phyloP scores from a whole-genome alignment of 2,329 filamentous ascomycete genomes.

The Verticillium zaregamsianum region DNA sequence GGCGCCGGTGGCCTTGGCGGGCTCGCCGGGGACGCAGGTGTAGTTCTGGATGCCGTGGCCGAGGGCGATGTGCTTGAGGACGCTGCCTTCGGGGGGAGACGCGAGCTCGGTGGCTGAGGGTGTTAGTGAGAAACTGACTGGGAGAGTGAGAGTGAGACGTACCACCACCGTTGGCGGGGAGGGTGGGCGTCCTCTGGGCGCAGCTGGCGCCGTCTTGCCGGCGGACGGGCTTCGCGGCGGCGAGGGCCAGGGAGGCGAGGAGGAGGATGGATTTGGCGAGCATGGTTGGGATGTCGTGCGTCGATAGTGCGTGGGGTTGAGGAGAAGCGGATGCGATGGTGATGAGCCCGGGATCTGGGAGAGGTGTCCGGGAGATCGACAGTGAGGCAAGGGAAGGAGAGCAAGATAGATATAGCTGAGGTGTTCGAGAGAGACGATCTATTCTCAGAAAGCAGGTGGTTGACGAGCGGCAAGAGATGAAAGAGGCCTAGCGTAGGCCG shows the following conservation, averaged over 20 bases:
- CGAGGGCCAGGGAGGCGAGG: constrained; percentile 28
- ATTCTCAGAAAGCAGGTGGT: neutral
- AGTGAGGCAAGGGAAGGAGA: neutral
- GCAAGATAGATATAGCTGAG: neutral
- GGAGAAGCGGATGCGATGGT: neutral
- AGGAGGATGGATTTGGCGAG: constrained; percentile 26
- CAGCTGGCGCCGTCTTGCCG: constrained; percentile 13
- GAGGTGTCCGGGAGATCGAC: neutral
- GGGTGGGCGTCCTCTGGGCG: constrained; percentile 18
- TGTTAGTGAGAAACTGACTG: constrained; percentile 16
- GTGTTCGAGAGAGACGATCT: neutral
- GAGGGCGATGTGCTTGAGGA: constrained; percentile 52
- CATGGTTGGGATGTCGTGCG: neutral
- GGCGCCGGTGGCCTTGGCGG: constrained; percentile 43
- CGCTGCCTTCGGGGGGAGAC: constrained; percentile 29
- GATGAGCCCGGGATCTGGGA: neutral
- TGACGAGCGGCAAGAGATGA: constrained; percentile 1
- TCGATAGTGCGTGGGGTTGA: neutral
- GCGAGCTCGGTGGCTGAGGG: constrained; percentile 37
- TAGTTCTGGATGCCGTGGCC: constrained; percentile 69
- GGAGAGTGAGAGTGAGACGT: constrained; percentile 16
- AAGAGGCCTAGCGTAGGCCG: constrained; percentile 2
- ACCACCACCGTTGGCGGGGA: constrained; percentile 36
- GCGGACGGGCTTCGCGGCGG: constrained; percentile 21
- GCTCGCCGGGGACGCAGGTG: constrained; percentile 44